These are phyloP conservation scores for Chlorella vulgaris DNA, from an alignment of 139 green algal species.

Conservation along the genomic window DNA sequence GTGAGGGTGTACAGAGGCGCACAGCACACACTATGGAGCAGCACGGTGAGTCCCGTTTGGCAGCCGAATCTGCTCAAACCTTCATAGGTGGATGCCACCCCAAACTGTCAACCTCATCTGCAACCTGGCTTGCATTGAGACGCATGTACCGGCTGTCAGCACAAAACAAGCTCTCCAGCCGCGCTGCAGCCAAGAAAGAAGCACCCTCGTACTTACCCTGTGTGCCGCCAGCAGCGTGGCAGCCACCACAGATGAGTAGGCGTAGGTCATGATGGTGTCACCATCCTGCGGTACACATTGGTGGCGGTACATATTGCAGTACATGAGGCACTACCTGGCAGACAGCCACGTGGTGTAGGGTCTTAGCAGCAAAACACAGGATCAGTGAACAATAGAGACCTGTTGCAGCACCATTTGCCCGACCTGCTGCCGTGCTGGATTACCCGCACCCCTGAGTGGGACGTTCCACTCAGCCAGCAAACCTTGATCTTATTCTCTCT, in stretches of 20 bases:
- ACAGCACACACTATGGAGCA: too few relatives aligned
- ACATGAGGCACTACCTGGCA: background rate
- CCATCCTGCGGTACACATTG: constrained; percentile 50
- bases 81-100: too few relatives aligned
- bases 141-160: too few relatives aligned
- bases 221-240: constrained; percentile 64
- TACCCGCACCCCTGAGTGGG: too few relatives aligned
- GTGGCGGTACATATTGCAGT: background rate
- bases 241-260: constrained; percentile 72
- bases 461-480: background rate
- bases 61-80: too few relatives aligned
- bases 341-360: background rate
- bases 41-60: too few relatives aligned
- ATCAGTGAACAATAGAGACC: background rate
- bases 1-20: background rate
- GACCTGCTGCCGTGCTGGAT: too few relatives aligned
- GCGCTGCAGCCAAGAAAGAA: too few relatives aligned
- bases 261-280: constrained; percentile 94
- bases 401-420: background rate
- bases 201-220: background rate
- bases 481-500: too few relatives aligned
- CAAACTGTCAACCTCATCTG: too few relatives aligned
- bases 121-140: too few relatives aligned
- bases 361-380: background rate
- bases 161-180: too few relatives aligned